Base-by-base conservation (phyloP, 2,329 filamentous ascomycete species). In the Neopestalotiopsis sp. region DNA sequence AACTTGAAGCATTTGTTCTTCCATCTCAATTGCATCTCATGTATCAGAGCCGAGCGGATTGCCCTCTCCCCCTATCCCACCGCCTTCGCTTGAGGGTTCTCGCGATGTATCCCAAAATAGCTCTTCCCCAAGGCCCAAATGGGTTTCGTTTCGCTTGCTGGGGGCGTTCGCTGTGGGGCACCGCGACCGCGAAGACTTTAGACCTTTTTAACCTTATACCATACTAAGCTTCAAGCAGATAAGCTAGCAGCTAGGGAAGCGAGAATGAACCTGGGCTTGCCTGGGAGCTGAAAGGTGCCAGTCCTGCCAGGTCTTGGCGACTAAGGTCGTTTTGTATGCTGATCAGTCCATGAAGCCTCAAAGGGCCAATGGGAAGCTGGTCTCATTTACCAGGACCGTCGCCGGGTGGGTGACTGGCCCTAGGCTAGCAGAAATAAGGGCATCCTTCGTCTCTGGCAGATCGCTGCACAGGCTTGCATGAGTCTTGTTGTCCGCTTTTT, bases 301-400 rank as follows among this genome's bases (percentile, higher is more conserved):
- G 57, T 59, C 57, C 30, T 59, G 57, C 20, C 57, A 52, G 30
- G 57, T 59, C 57, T 59, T 59, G 57, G 57, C 57, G n/a, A 59
- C 57, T 28, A 12, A 59, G n/a, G 12, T 59, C 57, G 57, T 14
- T 30, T 28, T 59, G 57, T n/a, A 28, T 30, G 30, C 24, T 34
- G 30, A 34, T 59, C 24, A 4, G 17, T 38, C 57, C 13, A 28
- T 28, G 24, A 28, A 28, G 24, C 24, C 24, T 4, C 24, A 34
- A 4, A 3, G 17, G 10, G 24, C 57, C 57, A 59, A 59, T 59
- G 4, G 17, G 24, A 5, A 59, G 24, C 24, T 34, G 13, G 57
- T 17, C 57, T 30, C 24, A 24, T 28, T 59, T 52, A 17, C 45
- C 17, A 20, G 17, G 45, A n/a, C 17, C 17, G 45, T 52, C 7